Base-by-base conservation (phyloP, 2,329 filamentous ascomycete species). In the Macroventuria anomochaeta region DNA sequence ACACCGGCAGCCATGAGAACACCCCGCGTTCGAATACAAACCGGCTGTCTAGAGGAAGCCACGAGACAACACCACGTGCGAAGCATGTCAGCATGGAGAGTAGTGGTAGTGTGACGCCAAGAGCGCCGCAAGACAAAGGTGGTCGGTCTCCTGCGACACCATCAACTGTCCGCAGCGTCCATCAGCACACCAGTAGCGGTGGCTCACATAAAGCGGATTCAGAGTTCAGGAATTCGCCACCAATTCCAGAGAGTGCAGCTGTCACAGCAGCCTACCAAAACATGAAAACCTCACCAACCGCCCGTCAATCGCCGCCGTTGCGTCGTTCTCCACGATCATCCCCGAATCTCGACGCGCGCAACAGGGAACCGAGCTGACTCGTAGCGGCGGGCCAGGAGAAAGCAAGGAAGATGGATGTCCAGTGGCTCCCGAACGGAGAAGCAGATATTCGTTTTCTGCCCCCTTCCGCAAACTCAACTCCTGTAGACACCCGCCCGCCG, bases 401-500 rank as follows among this genome's bases (percentile, higher is more conserved):
- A 46, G 46, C 64, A 56, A 65, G 70, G 39, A 73, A 68, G 54
- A 71, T 74, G 70, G 65, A 71, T 46, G 71, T 74, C 11, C 65
- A 73, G 54, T 74, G 70, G 70, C 66, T 67, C 21, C 63, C 69
- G 10, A 68, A 70, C 41, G 58, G 66, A 23, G 70, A 74, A 55
- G 71, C 71, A 12, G 63, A 74, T 25, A 61, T 73, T 25, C 65
- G 71, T 26, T 65, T 74, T 29, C 55, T 71, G 7, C 69, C 69
- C 5, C 67, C 65, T 20, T 65, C 67, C 21, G 62, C 64, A 5
- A 56, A 63, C 39, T 63, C 53, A 15, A 56, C 47, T 18, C 53
- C 47, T 25, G 53, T 57, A 44, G 54, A 57, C 8, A 23, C 53
- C 28, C 43, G 48, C 46, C 53, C 53, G 47, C 48, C 53, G 11